Base-by-base conservation (phyloP, 495 filamentous ascomycete species). In the Lasiosphaeria hispida region DNA sequence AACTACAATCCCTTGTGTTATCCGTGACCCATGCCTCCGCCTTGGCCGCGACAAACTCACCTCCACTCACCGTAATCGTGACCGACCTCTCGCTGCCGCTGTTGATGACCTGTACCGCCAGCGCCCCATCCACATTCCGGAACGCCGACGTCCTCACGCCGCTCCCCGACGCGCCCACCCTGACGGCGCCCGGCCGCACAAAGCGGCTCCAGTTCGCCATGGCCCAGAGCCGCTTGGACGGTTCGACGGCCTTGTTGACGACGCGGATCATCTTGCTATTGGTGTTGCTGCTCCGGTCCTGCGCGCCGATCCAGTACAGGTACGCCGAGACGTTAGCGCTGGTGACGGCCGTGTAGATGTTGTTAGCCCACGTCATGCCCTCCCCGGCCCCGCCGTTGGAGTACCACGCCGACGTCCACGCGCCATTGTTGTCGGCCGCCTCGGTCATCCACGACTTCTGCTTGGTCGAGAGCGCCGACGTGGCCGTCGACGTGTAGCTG, bases 291-390 rank as follows among this genome's bases (percentile, higher is more conserved):
- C 61, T 59, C 17, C 57, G 19, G 19, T 69, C 69, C 60, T 79
- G 73, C 23, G 66, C 71, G 19, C 81, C 80, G 44, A 78, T 70
- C 80, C 81, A 84, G 65, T 80, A 83, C 18, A 84, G 65, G 41
- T 78, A 82, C 0, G 68, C 80, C 23, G 72, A 77, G 10, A 70
- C 66, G 57, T 80, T 79, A 4, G 64, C 71, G 44, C 68, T 67
- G 5, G 67, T 67, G 49, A 84, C 48, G 10, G 69, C 76, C 6
- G 64, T 64, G 56, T 77, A 76, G 52, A 84, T 80, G 54, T 76
- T 72, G 35, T 76, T 78, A 0, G 81, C 81, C 80, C 80, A 83
- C 6, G 75, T 75, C 48, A 75, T 52, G 10, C 80, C 81, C 48
- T 83, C 80, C 9, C 71, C 71, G 2, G 67, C 61, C 18, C 66